Evolutionary conservation across 2,329 filamentous ascomycete species (phyloP), one percentile per base, ranked within the genome.

Genomic region (Cryphonectria japonica): DNA sequence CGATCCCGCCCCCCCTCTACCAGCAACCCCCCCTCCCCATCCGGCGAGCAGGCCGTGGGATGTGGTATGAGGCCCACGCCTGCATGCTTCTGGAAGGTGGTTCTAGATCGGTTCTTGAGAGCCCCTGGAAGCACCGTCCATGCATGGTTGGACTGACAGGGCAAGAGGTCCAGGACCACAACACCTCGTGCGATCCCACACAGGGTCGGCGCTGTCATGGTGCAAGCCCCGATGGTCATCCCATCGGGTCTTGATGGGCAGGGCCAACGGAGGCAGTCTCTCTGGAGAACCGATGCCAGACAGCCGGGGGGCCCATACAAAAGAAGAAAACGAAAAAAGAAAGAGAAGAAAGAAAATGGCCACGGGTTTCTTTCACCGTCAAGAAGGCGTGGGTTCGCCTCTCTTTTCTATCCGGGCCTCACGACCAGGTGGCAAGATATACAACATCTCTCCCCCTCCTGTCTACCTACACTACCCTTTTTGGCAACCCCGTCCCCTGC

Each of bases 51-150:
- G 61, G 59, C 34, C 50, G 62, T 46, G 61, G 50, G 43, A 46
- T 29, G 50, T 60, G 46, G 68, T 32, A 60, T 34, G 32, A 29
- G 57, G 39, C 46, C 62, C 67, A 46, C 68, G 54, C 68, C 63
- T 69, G 63, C 68, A 69, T 69, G 54, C 62, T 69, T 69, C 68
- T 69, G 68, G 68, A 69, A 69, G 68, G 68, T 69, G 68, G 68
- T 50, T 62, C 63, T 66, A 61, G 54, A 34, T 61, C 54, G 62
- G 68, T 60, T 60, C 39, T 59, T 66, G 39, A 29, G 32, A 19
- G 29, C 37, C 26, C 68, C 62, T 65, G 68, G 41, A 66, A 66
- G 22, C 63, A 66, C 68, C 68, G 68, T 37, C 7, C 63, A 52
- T 69, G 63, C 68, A 69, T 65, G 50, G 22, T 41, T 41, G 29